Conservation (phyloP, 1,139 yeast genomes). For the Pichia sorboxylosa region DNA sequence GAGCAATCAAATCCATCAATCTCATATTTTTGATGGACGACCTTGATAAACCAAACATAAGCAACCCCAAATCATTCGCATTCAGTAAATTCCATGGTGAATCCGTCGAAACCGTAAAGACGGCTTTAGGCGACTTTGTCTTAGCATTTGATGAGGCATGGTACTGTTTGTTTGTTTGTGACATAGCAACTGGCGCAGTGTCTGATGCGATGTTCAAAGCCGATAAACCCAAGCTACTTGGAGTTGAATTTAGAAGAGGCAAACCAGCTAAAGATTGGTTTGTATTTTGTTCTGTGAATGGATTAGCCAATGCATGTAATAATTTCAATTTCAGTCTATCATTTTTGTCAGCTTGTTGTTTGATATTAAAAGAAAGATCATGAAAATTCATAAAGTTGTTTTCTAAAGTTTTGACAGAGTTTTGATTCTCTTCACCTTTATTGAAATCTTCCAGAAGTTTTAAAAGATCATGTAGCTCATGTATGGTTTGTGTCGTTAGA, state of each 20-base stretch:
- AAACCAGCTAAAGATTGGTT: conserved; percentile 21
- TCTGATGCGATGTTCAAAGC: conserved; percentile 18
- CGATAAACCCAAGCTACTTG: conserved; percentile 33
- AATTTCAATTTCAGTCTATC: conserved; percentile 40
- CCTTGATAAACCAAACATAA: conserved; percentile 73
- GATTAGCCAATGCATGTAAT: conserved; percentile 61
- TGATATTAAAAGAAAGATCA: conserved; percentile 35
- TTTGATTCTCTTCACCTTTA: too few relatives aligned
- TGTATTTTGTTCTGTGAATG: conserved; percentile 44
- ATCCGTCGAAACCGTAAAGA: conserved; percentile 67
- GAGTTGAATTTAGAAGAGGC: conserved; percentile 24
- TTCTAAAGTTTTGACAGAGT: conserved; percentile 15
- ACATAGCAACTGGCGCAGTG: not conserved
- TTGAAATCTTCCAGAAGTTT: too few relatives aligned
- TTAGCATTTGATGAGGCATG: conserved; percentile 56
- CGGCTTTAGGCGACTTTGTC: conserved; percentile 64
- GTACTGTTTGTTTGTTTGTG: conserved; percentile 30
- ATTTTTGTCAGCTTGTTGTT: conserved; percentile 1
- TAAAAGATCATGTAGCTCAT: too few relatives aligned
- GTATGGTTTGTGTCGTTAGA: too few relatives aligned
- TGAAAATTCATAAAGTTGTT: conserved; percentile 40
- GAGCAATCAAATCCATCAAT: conserved; percentile 66
- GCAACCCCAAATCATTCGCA: conserved; percentile 81
- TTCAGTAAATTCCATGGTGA: conserved; percentile 75
- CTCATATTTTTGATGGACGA: conserved; percentile 51